Evolutionary conservation across 2,329 filamentous ascomycete genomes (phyloP).

Genomic region (Pseudocercospora ulei): DNA sequence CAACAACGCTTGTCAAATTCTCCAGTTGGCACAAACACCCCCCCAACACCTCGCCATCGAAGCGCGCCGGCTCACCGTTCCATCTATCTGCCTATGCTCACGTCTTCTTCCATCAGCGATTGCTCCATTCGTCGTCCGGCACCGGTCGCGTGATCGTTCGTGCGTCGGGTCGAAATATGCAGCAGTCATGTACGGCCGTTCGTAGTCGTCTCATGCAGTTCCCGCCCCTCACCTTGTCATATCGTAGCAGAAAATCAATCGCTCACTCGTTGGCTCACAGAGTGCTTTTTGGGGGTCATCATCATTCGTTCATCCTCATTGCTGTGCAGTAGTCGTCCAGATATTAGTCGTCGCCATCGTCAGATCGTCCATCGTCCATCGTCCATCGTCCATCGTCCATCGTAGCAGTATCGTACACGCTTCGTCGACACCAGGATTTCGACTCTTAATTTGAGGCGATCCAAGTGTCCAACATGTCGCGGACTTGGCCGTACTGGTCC

Average conservation of each 20-base stretch:
- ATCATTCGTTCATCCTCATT: slow-evolving; percentile 3
- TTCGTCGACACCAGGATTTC: neutral
- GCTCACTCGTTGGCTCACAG: slow-evolving; percentile 1
- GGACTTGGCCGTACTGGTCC: slow-evolving; percentile 21
- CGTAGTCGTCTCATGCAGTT: slow-evolving; percentile 1
- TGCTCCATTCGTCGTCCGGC: no score
- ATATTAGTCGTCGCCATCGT: neutral
- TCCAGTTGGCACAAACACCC: no score
- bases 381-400: no score
- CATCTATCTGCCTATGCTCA: no score
- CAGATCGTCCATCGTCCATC: slow-evolving; percentile 2
- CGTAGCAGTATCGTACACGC: slow-evolving; percentile 8
- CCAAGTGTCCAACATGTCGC: slow-evolving; percentile 25
- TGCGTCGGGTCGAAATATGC: slow-evolving; percentile 4
- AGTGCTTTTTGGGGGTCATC: neutral
- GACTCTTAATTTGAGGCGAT: slow-evolving; percentile 15
- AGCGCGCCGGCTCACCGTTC: no score
- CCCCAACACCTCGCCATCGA: no score
- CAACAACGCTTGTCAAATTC: no score
- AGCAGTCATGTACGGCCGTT: slow-evolving; percentile 4
- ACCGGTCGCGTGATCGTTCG: neutral
- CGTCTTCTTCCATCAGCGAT: slow-evolving; percentile 5
- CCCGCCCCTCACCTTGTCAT: neutral
- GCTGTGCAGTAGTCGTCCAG: slow-evolving; percentile 8
- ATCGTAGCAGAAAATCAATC: slow-evolving; percentile 5